Evolutionary conservation across 2,329 filamentous ascomycete species (phyloP).

Genomic region (Paecilomyces niveus): DNA sequence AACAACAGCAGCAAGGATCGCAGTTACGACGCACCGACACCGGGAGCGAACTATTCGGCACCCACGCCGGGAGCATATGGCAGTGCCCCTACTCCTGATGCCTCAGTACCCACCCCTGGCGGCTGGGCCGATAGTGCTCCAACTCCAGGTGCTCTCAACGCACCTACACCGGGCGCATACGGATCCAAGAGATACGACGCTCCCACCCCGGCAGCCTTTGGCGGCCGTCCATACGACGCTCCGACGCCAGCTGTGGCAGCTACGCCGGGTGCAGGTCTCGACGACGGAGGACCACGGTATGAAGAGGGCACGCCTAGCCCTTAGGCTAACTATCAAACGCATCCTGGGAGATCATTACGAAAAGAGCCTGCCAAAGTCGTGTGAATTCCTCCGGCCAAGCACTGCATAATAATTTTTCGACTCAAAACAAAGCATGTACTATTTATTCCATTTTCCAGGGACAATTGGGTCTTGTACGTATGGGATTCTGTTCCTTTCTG

Average conservation of each 20-base stretch:
- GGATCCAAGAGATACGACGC: constrained; percentile 27
- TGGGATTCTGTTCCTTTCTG: neutral
- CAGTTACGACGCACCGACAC: constrained; percentile 68
- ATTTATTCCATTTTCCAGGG: neutral
- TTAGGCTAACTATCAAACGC: constrained; percentile 7
- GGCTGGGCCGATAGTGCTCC: constrained; percentile 39
- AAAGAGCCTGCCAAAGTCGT: neutral
- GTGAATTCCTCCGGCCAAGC: neutral
- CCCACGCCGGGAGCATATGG: constrained; percentile 55
- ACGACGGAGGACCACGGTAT: constrained; percentile 37
- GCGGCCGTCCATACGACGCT: constrained; percentile 35
- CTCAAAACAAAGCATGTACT: neutral
- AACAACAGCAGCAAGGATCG: constrained; percentile 23
- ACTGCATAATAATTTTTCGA: neutral
- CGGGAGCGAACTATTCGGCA: constrained; percentile 58
- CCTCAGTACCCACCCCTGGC: constrained; percentile 49
- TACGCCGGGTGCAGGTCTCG: constrained; percentile 30
- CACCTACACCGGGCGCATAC: constrained; percentile 33
- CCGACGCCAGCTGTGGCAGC: constrained; percentile 42
- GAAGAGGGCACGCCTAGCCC: constrained; percentile 38
- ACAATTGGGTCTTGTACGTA: neutral
- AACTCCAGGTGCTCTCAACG: constrained; percentile 40
- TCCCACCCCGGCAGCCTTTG: constrained; percentile 31
- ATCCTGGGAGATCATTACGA: neutral
- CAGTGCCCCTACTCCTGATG: constrained; percentile 61